Percentiles rank a stretch among this genome's conserved stretches.
Conservation (phyloP, 352 stramenopile genomes). For the Pythium plurisporium region DNA sequence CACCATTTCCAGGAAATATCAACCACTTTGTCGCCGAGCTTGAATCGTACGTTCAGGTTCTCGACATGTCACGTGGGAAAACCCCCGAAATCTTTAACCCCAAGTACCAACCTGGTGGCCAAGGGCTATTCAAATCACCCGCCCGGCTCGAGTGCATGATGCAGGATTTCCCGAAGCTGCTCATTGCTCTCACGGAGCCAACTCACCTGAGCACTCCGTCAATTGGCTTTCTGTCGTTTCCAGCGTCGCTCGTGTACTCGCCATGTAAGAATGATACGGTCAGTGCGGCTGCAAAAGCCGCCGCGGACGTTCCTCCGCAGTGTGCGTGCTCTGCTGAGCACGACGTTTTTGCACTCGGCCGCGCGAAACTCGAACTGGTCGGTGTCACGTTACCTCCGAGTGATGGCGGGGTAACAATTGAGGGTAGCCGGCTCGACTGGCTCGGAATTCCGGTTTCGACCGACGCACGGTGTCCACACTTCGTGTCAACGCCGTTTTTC, state of each 20-base stretch:
- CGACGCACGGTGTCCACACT: conserved; percentile 29
- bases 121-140: conserved; percentile 52
- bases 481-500: conserved; percentile 39
- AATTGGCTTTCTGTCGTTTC: conserved; percentile 56
- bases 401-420: neutral
- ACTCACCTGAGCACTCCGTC: neutral
- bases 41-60: conserved; percentile 41
- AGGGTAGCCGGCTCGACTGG: conserved; percentile 27
- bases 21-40: conserved; percentile 62
- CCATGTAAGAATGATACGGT: conserved; percentile 68
- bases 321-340: conserved; percentile 61
- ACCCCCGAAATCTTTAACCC: conserved; percentile 75
- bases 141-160: conserved; percentile 77
- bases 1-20: conserved; percentile 69
- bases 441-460: conserved; percentile 43
- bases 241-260: conserved; percentile 57
- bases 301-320: conserved; percentile 52
- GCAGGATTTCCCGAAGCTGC: conserved; percentile 69
- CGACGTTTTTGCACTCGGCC: conserved; percentile 53
- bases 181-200: conserved; percentile 20
- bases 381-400: conserved; percentile 8
- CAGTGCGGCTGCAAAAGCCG: conserved; percentile 46
- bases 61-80: conserved; percentile 42
- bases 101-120: conserved; percentile 37
- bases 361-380: conserved; percentile 30